Base-by-base conservation (phyloP, 345 rosid genomes). In the Pistacia atlantica region DNA sequence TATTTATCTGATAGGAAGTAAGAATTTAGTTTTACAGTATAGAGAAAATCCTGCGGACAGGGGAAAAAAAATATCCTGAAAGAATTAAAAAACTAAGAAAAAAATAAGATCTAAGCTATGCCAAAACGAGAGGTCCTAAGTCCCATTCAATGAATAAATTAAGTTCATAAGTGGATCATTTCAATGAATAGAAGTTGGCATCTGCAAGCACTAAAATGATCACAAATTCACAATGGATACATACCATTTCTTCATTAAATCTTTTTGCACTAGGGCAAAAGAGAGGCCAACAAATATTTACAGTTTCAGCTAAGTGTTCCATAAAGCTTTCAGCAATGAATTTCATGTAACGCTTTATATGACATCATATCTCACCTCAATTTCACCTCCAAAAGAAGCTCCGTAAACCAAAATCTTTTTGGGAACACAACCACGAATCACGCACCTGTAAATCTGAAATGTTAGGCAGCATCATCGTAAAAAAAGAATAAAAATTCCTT, bases 401-500 rank as follows among this genome's bases (percentile, higher is more conserved):
- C 95, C 98, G 84, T 97, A 97, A 2, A 97, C 99, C 80, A 97
- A 81, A 80, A 97, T 92, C 86, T 97, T 97, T 83, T 94, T 94
- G 62, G 99, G 99, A 79, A 94, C 98, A 86, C 99, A 97, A 71
- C 99, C 99, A 46, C 99, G 98, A 72, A 94, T 84, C 45, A 97
- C 99, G 78, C 94, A 93, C 80, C 98, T 93, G 79, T 52, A 82
- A 72, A 61, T 55, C 12, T 64, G 77, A 73, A 76, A 76, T 2
- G 48, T 61, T 55, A 80, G 35, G 52, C 4, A 51, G 22, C 55
- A 72, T 51, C 10, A 37, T 37, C 45, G 45, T 46, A 79, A 69
- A 22, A 60, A 71, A 8, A 42, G 46, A 42, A 42, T 0, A 5
- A 42, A 38, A 38, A 1, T 38, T 38, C 4, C 5, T 3, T 38